phyloP scores from a whole-genome alignment of 148 eudicot genomes.

The Oxyria digyna region DNA sequence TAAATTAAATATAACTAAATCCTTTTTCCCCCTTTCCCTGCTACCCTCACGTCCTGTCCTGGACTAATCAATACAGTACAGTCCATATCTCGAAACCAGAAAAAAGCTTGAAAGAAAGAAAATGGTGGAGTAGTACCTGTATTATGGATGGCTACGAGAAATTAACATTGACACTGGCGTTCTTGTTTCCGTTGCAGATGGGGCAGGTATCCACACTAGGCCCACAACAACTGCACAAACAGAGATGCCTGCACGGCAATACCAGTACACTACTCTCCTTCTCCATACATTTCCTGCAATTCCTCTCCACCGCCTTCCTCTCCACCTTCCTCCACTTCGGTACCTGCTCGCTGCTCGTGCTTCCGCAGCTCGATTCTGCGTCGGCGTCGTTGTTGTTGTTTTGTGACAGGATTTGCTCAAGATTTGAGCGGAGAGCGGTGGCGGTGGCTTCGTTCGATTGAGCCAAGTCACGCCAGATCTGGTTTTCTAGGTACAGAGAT shows the following conservation, averaged over 20 bases:
- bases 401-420: constrained; percentile 48
- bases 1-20: not conserved
- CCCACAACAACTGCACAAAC: constrained; percentile 63
- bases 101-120: not conserved
- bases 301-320: constrained; percentile 11
- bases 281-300: constrained; percentile 55
- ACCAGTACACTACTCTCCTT: constrained; percentile 60
- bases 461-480: constrained; percentile 74
- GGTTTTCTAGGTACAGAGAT: constrained; percentile 52
- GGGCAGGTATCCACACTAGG: constrained; percentile 58
- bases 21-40: not conserved
- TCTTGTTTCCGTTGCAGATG: constrained; percentile 45
- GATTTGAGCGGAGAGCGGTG: constrained; percentile 39
- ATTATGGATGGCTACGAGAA: constrained; percentile 25
- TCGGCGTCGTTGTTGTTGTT: constrained; percentile 34
- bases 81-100: not conserved
- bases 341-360: constrained; percentile 19
- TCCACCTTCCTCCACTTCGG: constrained; percentile 8
- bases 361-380: constrained; percentile 72
- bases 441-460: constrained; percentile 82
- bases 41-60: not conserved
- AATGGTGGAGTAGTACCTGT: not conserved
- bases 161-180: constrained; percentile 62
- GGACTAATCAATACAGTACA: not conserved
- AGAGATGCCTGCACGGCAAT: constrained; percentile 80